phyloP scores from a whole-genome alignment of 106 monocot species.

The Ottelia alismoides region DNA sequence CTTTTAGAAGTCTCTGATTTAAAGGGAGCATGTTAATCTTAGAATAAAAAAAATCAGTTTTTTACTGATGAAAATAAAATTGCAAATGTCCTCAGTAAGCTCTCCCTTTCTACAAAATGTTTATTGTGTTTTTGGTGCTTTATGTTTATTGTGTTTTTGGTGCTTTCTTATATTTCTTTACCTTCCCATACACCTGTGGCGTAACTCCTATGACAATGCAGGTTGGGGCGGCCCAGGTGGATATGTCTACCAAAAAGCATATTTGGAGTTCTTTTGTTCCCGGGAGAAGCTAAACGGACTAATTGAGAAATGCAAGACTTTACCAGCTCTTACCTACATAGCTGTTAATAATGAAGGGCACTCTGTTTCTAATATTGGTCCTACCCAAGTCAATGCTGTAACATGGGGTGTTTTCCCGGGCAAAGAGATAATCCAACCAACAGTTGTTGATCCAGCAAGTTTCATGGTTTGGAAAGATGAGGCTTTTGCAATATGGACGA shows the following conservation, averaged over 20 bases:
- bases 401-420: slow-evolving; percentile 97
- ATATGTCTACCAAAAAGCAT: slow-evolving; percentile 92
- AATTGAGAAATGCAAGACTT: slow-evolving; percentile 52
- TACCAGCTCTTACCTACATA: slow-evolving; percentile 57
- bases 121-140: no score
- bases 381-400: slow-evolving; percentile 75
- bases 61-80: no score
- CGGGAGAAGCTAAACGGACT: slow-evolving; percentile 46
- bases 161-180: no score
- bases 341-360: slow-evolving; percentile 68
- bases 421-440: slow-evolving; percentile 87
- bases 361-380: slow-evolving; percentile 42
- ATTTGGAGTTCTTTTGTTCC: slow-evolving; percentile 88
- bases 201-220: slow-evolving; percentile 18
- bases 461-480: slow-evolving; percentile 93
- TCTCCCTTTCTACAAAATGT: no score
- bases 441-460: slow-evolving; percentile 76
- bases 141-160: no score
- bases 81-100: no score
- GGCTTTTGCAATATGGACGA: slow-evolving; percentile 83
- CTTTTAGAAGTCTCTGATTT: no score
- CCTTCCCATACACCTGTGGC: no score
- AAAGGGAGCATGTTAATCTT: no score
- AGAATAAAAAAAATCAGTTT: no score
- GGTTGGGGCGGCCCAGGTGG: slow-evolving; percentile 91